Base-by-base conservation (phyloP, 495 filamentous ascomycete genomes). In the Friedmanniomyces endolithicus region DNA sequence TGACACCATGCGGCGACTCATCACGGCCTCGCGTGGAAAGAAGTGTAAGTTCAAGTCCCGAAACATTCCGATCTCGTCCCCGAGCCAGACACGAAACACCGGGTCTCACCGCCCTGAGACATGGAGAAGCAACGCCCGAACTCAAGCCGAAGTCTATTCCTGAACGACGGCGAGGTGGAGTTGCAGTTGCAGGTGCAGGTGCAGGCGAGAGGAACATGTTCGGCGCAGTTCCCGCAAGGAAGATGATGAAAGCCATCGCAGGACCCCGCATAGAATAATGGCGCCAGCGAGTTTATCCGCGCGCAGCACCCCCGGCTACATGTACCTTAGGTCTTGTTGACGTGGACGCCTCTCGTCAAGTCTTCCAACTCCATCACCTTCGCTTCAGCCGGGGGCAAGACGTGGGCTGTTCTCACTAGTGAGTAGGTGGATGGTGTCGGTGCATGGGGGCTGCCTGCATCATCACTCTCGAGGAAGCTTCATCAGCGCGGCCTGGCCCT, bases 51-150 rank as follows among this genome's bases (percentile, higher is more conserved):
- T n/a, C n/a, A n/a, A n/a, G n/a, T n/a, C n/a, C n/a, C n/a, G n/a
- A n/a, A n/a, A n/a, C n/a, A n/a, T n/a, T n/a, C n/a, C 27, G 27
- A 31, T 43, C 39, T 14, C 39, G 37, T n/a, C 37, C 6, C 37
- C 3, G 37, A 14, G 3, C 3, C 6, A 14, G 48, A 37, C 48
- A 51, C 48, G 31, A 55, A 35, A 47, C 44, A 19, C 19, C 45
- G 53, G 53, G 47, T 34, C 27, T 57, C 55, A 57, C 55, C 55
- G 55, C 55, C n/a, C 27, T 31, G 27, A 31, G 27, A 31, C 27
- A 31, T 3, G 4, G 20, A 50, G 46, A 57, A 57, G 16, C 34
- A n/a, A 4, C 4, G 9, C 23, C 47, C 33, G 31, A 41, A 14
- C 41, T 16, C 24, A 27, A 43, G 45, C 4, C 40, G 27, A 41